phyloP scores from a whole-genome alignment of 805 yeast species.

The Candida germanica region DNA sequence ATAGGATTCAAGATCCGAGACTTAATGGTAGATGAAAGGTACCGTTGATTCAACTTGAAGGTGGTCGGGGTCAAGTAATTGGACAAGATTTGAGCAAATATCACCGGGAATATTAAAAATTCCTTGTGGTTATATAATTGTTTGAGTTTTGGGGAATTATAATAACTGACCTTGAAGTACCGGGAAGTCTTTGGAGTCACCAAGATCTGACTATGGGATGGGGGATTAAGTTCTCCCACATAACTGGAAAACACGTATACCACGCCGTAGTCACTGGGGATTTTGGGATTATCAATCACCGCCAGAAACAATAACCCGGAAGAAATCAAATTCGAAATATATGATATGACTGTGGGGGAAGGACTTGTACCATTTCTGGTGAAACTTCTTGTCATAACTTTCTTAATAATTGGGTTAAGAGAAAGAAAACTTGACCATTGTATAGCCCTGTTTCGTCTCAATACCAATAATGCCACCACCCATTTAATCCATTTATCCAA shows the following conservation, averaged over 20 bases:
- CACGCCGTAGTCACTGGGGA: constrained; percentile 39
- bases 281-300: constrained; percentile 17
- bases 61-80: constrained; percentile 40
- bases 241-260: constrained; percentile 32
- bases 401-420: constrained; percentile 28
- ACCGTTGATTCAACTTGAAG: constrained; percentile 32
- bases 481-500: constrained; percentile 25
- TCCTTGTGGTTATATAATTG: constrained; percentile 29
- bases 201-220: constrained; percentile 26
- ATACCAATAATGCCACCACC: constrained; percentile 21
- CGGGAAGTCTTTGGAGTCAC: constrained; percentile 25
- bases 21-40: constrained; percentile 32
- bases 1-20: constrained; percentile 34
- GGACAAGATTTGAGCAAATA: constrained; percentile 39
- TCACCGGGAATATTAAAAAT: constrained; percentile 29
- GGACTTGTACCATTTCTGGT: background rate
- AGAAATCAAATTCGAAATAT: constrained; percentile 11
- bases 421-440: constrained; percentile 30
- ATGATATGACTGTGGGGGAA: constrained; percentile 1
- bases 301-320: constrained; percentile 19
- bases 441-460: constrained; percentile 22
- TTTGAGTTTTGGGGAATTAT: constrained; percentile 18
- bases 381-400: constrained; percentile 6
- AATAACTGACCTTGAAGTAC: constrained; percentile 23
- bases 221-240: constrained; percentile 30